Evolutionary conservation across 306 rosid genomes (phyloP), one percentile per base, ranked within the genome.

Genomic region (Begonia fuchsioides): DNA sequence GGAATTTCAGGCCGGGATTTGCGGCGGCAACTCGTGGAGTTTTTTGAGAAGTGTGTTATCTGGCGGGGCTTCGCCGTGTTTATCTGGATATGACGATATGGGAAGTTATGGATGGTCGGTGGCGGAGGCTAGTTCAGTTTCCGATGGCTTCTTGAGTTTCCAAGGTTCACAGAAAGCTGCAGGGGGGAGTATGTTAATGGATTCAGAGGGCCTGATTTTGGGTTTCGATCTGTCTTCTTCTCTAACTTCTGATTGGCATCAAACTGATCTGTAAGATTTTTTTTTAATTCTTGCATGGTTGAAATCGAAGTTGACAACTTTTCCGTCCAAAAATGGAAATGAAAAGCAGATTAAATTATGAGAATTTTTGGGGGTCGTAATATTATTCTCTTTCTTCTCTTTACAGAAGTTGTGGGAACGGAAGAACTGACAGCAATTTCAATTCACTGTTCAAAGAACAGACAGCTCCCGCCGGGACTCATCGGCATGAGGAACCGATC

Each of bases 1-100:
- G 49, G 94, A 92, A 57, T 79, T 82, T 79, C 78, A 85, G 61
- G 76, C 75, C 32, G 83, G 76, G 55, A 73, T 85, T 67, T 82
- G 79, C 68, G 87, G 93, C 39, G 93, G 74, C 32, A 80, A 56
- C 55, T 85, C 87, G 87, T 85, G 98, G 98, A 65, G 11, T 40
- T 40, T 80, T 39, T 64, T 83, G 46, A 72, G 84, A 62, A 69
- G 58, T 48, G 64, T 59, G 26, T 64, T 76, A 54, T 67, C 79
- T 40, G 64, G 44, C 3, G 61, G 68, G 4, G 48, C 75, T 6
- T 76, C 83, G 11, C 78, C 90, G 0, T 90, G 95, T 67, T 76
- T 95, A 0, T 18, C 77, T 51, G 93, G 76, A 2, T 68, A 82
- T 17, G 62, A 49, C 45, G 87, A 80, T 60, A 66, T 60, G 16